Conservation (phyloP, 306 rosid genomes). For the Trifolium fragiferum region DNA sequence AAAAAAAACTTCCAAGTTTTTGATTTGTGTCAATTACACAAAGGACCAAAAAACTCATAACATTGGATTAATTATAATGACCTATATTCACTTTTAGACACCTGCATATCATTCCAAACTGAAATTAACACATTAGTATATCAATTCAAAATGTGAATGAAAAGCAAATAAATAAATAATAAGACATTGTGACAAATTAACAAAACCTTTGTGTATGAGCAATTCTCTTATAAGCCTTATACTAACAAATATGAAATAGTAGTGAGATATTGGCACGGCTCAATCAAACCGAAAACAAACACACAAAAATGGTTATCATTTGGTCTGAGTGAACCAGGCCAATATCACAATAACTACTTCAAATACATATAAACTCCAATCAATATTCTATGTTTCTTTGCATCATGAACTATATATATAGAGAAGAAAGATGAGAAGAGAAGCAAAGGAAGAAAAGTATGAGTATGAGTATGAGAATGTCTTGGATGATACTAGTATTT, state of each 20-base stretch:
- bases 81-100: background rate
- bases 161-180: background rate
- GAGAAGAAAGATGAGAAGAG: slow-evolving; percentile 17
- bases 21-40: background rate
- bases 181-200: slow-evolving; percentile 1
- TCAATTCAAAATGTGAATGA: background rate
- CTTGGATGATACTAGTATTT: slow-evolving; percentile 41
- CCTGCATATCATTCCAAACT: background rate
- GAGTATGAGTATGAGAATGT: slow-evolving; percentile 50
- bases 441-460: slow-evolving; percentile 5
- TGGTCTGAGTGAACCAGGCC: slow-evolving; percentile 83
- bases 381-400: background rate
- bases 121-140: background rate
- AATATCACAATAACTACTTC: slow-evolving; percentile 69
- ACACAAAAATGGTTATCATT: background rate
- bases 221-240: background rate
- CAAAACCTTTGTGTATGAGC: slow-evolving; percentile 42
- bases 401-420: background rate
- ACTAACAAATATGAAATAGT: slow-evolving; percentile 48
- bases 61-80: background rate
- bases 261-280: slow-evolving; percentile 85
- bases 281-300: slow-evolving; percentile 55
- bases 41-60: background rate
- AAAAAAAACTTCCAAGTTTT: background rate
- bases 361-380: slow-evolving; percentile 17